phyloP scores from a whole-genome alignment of 805 yeast genomes.

The Candida qinlingensis region DNA sequence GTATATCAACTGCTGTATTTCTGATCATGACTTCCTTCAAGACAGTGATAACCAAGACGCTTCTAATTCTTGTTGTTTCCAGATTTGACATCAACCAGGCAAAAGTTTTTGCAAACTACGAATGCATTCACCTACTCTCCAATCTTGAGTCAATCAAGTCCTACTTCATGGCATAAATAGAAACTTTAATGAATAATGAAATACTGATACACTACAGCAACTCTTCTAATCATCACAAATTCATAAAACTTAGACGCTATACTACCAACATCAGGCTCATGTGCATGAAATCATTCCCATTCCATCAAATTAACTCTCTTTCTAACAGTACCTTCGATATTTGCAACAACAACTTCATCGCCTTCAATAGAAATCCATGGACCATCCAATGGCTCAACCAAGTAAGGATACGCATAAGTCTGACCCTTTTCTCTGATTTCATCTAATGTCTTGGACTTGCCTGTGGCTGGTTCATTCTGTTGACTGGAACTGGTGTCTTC shows the following conservation, averaged over 20 bases:
- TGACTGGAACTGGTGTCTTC: not conserved
- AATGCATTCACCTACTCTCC: slow-evolving; percentile 2
- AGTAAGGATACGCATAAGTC: slow-evolving; percentile 72
- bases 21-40: slow-evolving; percentile 6
- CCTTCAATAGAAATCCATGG: slow-evolving; percentile 77
- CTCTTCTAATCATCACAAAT: too few species aligned
- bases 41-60: slow-evolving; percentile 11
- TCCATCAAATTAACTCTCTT: slow-evolving; percentile 33
- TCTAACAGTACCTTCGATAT: slow-evolving; percentile 34
- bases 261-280: too few species aligned
- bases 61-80: slow-evolving; percentile 13
- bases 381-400: slow-evolving; percentile 69
- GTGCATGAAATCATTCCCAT: slow-evolving; percentile 31
- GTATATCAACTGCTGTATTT: slow-evolving; percentile 11
- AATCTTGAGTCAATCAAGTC: not conserved
- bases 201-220: not conserved
- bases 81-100: slow-evolving; percentile 33
- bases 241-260: too few species aligned
- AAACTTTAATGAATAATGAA: not conserved
- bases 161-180: not conserved
- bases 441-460: slow-evolving; percentile 53
- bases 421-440: slow-evolving; percentile 69
- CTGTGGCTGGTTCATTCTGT: not conserved
- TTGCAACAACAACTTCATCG: slow-evolving; percentile 44
- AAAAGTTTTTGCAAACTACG: slow-evolving; percentile 32